Evolutionary conservation across 1,284 basidiomycete species (phyloP).

Genomic region (Trichosporon faecale): DNA sequence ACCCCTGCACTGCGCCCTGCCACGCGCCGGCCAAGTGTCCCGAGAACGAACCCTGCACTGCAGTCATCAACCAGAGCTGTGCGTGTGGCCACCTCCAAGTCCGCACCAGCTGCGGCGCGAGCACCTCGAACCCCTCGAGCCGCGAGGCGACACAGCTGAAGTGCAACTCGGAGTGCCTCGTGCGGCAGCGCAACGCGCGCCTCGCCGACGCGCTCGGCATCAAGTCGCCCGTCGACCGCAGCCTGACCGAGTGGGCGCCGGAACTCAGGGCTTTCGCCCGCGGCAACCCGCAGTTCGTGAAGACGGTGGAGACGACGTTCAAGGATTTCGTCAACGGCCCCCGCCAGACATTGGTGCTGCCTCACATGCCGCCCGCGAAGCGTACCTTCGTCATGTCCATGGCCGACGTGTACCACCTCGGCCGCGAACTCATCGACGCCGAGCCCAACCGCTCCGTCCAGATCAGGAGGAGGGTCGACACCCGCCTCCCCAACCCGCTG

Average conservation of each 20-base stretch:
- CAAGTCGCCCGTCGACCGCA: constrained; percentile 49
- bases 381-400: constrained; percentile 74
- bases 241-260: constrained; percentile 59
- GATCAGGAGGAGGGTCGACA: constrained; percentile 73
- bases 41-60: constrained; percentile 70
- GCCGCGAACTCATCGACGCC: constrained; percentile 75
- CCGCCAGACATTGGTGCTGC: constrained; percentile 68
- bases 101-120: constrained; percentile 65
- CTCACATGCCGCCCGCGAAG: constrained; percentile 70
- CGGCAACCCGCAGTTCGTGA: constrained; percentile 64
- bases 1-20: constrained; percentile 71
- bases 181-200: constrained; percentile 77
- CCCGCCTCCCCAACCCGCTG: constrained; percentile 67
- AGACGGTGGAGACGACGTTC: constrained; percentile 72
- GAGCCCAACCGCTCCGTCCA: constrained; percentile 75
- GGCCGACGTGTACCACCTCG: constrained; percentile 72
- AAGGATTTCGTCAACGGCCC: constrained; percentile 68
- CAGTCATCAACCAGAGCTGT: constrained; percentile 64
- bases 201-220: constrained; percentile 87
- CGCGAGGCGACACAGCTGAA: constrained; percentile 58
- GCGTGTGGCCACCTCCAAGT: constrained; percentile 76
- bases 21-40: constrained; percentile 81
- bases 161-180: constrained; percentile 73
- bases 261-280: constrained; percentile 64
- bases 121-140: constrained; percentile 54